phyloP scores from a whole-genome alignment of 2,329 filamentous ascomycete species.

The Ascochyta clinopodiicola region DNA sequence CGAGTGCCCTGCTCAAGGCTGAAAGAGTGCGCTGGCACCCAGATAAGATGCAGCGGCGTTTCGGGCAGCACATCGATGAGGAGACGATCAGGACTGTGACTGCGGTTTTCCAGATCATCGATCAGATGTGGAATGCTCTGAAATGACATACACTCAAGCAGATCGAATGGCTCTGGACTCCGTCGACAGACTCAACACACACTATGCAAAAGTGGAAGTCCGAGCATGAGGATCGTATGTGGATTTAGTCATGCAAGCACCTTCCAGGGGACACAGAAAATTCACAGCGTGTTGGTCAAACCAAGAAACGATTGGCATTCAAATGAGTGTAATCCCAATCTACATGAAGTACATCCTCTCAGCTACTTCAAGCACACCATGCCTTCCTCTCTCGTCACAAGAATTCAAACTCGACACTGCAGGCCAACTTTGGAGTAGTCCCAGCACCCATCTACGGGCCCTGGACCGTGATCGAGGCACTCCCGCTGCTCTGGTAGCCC shows the following conservation, averaged over 20 bases:
- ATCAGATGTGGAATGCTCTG: conserved; percentile 72
- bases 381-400: not conserved
- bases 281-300: not conserved
- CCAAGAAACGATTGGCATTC: not conserved
- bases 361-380: not conserved
- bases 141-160: not conserved
- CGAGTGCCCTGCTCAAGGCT: conserved; percentile 69
- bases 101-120: conserved; percentile 88
- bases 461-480: conserved; percentile 55
- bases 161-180: not conserved
- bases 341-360: not conserved
- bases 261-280: no score
- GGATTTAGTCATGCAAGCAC: no score
- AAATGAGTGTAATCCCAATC: not conserved
- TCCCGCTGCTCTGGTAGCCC: conserved; percentile 60
- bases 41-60: conserved; percentile 92
- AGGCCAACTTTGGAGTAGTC: not conserved
- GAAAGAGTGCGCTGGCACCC: conserved; percentile 96
- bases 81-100: conserved; percentile 80
- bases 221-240: no score
- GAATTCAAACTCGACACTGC: not conserved
- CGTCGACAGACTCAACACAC: not conserved
- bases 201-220: no score
- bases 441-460: not conserved
- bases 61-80: conserved; percentile 74